A percentile compares a stretch with the other conserved stretches of the same genome.
phyloP scores from a whole-genome alignment of 208 protist genomes.

The Naegleria lovaniensis region DNA sequence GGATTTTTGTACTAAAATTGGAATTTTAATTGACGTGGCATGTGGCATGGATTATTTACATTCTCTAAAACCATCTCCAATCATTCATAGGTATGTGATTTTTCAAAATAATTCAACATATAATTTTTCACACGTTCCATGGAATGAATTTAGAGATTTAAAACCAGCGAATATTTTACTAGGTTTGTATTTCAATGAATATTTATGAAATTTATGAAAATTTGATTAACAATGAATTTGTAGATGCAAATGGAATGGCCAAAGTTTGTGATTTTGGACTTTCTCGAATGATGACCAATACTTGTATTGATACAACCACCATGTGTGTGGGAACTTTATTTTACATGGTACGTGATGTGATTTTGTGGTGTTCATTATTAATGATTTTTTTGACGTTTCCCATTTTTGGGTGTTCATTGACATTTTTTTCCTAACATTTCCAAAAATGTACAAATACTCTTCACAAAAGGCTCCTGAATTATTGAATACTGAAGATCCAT shows the following conservation, averaged over 20 bases:
- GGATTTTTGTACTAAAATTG: background rate
- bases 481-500: background rate
- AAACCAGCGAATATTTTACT: background rate
- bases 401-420: no score
- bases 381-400: no score
- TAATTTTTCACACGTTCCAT: no score
- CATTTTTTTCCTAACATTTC: no score
- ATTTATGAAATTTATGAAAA: no score
- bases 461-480: no score
- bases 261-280: conserved; percentile 16
- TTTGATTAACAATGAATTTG: no score
- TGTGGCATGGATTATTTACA: conserved; percentile 8
- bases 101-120: no score
- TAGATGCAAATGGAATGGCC: background rate
- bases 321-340: background rate
- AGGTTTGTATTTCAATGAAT: no score
- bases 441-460: no score
- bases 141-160: background rate
- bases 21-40: background rate
- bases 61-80: background rate
- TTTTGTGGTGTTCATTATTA: no score
- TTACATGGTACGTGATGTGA: background rate
- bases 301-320: background rate
- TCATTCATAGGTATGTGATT: background rate
- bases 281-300: background rate